Conservation (phyloP, 176 grass and related monocot species). For the Oryza meridionalis region DNA sequence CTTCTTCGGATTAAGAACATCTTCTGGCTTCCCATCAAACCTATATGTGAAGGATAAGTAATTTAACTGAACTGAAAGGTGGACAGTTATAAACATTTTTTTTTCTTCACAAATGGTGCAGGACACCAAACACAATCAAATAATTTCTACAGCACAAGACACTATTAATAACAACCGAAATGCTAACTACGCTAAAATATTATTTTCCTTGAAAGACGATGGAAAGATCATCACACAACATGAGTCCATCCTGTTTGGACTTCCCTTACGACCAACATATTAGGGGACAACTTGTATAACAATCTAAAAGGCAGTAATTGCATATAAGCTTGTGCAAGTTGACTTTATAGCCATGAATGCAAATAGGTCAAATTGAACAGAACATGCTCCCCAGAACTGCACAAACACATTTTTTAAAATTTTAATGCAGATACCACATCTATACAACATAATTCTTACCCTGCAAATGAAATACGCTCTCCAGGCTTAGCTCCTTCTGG, state of each 20-base stretch:
- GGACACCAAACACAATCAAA: not conserved
- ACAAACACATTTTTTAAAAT: not conserved
- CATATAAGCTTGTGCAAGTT: not conserved
- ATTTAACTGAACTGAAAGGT: constrained; percentile 19
- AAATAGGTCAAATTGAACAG: not conserved
- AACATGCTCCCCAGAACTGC: not conserved
- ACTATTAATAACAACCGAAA: not conserved
- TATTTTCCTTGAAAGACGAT: not conserved
- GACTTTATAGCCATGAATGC: not conserved
- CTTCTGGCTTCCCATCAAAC: constrained; percentile 82
- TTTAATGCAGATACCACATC: not conserved
- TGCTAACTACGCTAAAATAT: not conserved
- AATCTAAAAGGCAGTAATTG: not conserved
- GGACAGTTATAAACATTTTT: not conserved
- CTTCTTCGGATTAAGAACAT: constrained; percentile 98
- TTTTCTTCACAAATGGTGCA: not conserved
- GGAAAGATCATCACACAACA: not conserved
- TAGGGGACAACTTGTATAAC: constrained; percentile 11
- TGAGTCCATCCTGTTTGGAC: not conserved
- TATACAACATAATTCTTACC: constrained; percentile 54
- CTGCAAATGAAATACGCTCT: constrained; percentile 83
- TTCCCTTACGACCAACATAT: constrained; percentile 3
- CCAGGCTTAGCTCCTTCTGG: constrained; percentile 91
- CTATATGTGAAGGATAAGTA: constrained; percentile 45
- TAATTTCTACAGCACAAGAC: not conserved